phyloP scores from a whole-genome alignment of 2,329 filamentous ascomycete species.

The Neofusicoccum sp. region DNA sequence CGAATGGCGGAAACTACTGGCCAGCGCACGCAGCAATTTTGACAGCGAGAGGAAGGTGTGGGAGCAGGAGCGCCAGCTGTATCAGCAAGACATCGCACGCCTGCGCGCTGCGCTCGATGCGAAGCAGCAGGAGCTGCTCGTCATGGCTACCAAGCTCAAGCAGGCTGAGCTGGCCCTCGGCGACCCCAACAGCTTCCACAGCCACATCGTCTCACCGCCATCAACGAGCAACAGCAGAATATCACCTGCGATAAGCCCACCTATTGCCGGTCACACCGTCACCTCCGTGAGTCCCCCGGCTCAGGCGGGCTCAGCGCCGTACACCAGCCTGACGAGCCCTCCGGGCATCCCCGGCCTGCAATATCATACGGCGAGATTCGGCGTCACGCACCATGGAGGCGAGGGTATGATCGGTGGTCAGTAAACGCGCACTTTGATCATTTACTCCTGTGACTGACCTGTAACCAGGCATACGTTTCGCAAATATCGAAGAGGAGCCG shows the following conservation, averaged over 20 bases:
- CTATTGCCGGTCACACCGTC: not conserved
- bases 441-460: conserved; percentile 13
- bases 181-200: conserved; percentile 15
- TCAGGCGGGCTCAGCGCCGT: not conserved
- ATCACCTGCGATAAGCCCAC: conserved; percentile 16
- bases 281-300: conserved; percentile 2
- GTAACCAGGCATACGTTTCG: not conserved
- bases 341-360: conserved; percentile 4
- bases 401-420: conserved; percentile 23
- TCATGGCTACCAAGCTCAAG: conserved; percentile 20
- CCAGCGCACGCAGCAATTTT: conserved; percentile 12
- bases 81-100: conserved; percentile 16
- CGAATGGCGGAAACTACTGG: conserved; percentile 20
- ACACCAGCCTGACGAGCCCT: not conserved
- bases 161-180: conserved; percentile 20
- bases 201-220: conserved; percentile 18
- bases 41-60: conserved; percentile 18
- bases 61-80: conserved; percentile 19
- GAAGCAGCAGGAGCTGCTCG: conserved; percentile 19
- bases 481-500: conserved; percentile 30
- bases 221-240: conserved; percentile 3
- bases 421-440: conserved; percentile 31
- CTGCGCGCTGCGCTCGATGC: conserved; percentile 10
- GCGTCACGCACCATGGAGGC: conserved; percentile 8
- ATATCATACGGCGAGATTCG: conserved; percentile 2